A percentile compares a stretch with the other conserved stretches of the same genome.
Evolutionary conservation across 345 rosid genomes (phyloP).

Genomic region (Excoecaria agallocha): DNA sequence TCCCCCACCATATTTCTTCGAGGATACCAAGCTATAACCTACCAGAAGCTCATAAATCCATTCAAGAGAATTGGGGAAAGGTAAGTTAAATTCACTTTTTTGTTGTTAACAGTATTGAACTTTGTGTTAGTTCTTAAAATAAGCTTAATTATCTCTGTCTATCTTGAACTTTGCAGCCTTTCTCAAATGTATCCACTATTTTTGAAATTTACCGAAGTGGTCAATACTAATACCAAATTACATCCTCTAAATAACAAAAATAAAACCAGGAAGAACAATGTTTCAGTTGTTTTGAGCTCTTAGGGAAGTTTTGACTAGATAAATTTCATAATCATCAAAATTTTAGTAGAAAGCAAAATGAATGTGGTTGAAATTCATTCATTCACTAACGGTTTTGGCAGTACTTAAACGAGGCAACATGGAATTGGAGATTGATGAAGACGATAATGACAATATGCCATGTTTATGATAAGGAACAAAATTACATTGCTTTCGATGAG

Average conservation of each 20-base stretch:
- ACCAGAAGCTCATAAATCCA: slow-evolving; percentile 64
- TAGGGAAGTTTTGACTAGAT: too few species aligned
- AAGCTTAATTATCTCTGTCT: too few species aligned
- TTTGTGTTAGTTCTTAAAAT: not conserved
- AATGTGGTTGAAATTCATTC: too few species aligned
- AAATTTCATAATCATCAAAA: too few species aligned
- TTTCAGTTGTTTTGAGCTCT: too few species aligned
- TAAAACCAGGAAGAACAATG: too few species aligned
- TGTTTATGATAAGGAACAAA: slow-evolving; percentile 65
- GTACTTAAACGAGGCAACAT: slow-evolving; percentile 77
- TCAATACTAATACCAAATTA: too few species aligned
- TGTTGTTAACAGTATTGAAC: not conserved
- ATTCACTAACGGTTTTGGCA: slow-evolving; percentile 29
- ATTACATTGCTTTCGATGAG: slow-evolving; percentile 65
- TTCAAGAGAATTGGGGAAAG: slow-evolving; percentile 94
- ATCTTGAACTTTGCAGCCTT: too few species aligned
- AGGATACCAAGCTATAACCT: slow-evolving; percentile 90
- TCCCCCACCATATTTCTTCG: slow-evolving; percentile 73
- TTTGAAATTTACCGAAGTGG: too few species aligned
- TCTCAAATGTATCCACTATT: too few species aligned
- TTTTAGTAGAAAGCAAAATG: not conserved
- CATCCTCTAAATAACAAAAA: too few species aligned
- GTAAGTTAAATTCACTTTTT: slow-evolving; percentile 29
- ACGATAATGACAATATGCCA: slow-evolving; percentile 88
- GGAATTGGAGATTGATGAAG: slow-evolving; percentile 97